Base-by-base conservation (phyloP, 371 early-diverging fungal genomes). In the Vittaforma corneae region DNA sequence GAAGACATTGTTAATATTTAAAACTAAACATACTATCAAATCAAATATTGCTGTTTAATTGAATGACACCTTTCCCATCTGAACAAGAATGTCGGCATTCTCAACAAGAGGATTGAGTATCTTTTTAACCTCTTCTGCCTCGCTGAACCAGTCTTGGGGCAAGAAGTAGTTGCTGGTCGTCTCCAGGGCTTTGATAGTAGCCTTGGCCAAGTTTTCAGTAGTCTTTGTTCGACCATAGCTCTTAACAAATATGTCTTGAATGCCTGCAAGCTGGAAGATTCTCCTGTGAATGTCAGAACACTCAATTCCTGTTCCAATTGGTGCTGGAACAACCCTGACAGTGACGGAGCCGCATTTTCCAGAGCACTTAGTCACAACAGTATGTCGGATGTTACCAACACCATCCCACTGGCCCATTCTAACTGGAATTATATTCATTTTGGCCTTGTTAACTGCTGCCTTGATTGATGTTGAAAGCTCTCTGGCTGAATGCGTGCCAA, bases 401-500 rank as follows among this genome's bases (percentile, higher is more conserved):
- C 90, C 85, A 80, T 93, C 93, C 97, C 95, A 97, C 85, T 90
- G 92, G 77, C 97, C 95, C 81, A 92, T 88, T 80, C 93, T 90
- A 67, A 97, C 92, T 69, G 94, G 95, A 80, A 92, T 86, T 77
- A 93, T 85, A 70, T 88, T 85, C 71, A 93, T 87, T 87, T 97
- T 97, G 83, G 95, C 97, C 68, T 89, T 86, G 82, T 89, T 87
- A 80, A 92, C 89, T 79, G 93, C 96, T 79, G 93, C 93, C 79
- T 90, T 89, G 77, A 95, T 95, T 67, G 96, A 92, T 65, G 89
- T 87, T 77, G 92, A 92, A 45, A 92, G 91, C 83, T 97, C 97
- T 87, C 93, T 93, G 78, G 93, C 86, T 84, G 93, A 90, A 86
- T 93, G 94, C 81, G 92, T 90, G 81, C 95, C 96, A 66, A 94